Base-by-base conservation (phyloP, 2,329 filamentous ascomycete genomes). In the Sporothrix dimorphospora region DNA sequence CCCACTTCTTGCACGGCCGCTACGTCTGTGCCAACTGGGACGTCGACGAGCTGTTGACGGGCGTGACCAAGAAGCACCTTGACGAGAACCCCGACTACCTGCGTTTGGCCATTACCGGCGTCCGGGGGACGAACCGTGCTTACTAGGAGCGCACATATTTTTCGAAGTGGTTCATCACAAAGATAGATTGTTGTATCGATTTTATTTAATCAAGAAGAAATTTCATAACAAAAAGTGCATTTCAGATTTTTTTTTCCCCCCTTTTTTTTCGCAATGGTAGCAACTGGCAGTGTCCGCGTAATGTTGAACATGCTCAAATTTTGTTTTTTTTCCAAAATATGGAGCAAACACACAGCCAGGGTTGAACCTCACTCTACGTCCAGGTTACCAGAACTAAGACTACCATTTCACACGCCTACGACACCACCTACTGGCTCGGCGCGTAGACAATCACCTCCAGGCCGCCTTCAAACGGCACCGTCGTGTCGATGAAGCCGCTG, bases 21-120 rank as follows among this genome's bases (percentile, higher is more conserved):
- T 81, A 81, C 47, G 77, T 82, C 3, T 82, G 79, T 78, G 77
- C 79, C 7, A 78, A 79, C n/a, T 85, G 83, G 82, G 83, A 85
- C 74, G 78, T 83, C 1, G 77, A 81, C 24, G 81, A 83, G 73
- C 70, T 83, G n/a, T 74, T 65, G n/a, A 69, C 47, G 5, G 75
- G 75, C 1, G 63, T 70, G 1, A 70, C 73, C 12, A 55, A 70
- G 30, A 71, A 74, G 45, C 53, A 47, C 12, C 47, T 78, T 27
- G 68, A 73, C 4, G 70, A 68, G 11, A 71, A 78, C 34, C 68
- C 67, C 4, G 49, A 75, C 40, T 77, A 73, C 42, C 73, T 78
- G 5, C 77, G 47, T 19, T 24, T 74, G 4, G 70, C 69, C 24
- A 61, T 76, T 24, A 16, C 27, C 6, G 63, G 57, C 5, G 9